Evolutionary conservation across 2,329 filamentous ascomycete genomes (phyloP).

Genomic region (Dactylellina sp.): DNA sequence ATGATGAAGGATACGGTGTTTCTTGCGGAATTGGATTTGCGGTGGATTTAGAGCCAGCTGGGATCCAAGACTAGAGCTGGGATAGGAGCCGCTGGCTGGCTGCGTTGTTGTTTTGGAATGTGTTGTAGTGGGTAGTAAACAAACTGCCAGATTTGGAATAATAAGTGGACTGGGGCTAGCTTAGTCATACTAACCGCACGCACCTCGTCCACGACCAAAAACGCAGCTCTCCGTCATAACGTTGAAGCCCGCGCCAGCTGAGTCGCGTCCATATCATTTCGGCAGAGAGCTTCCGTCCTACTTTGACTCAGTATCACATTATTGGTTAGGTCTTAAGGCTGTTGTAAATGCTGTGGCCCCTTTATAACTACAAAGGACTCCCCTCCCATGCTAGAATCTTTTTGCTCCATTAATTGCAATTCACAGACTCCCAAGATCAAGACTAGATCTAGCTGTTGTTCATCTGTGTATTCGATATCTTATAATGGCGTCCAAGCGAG

Average conservation of each 20-base stretch:
- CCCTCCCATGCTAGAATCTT: no score
- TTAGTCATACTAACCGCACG: conserved; percentile 45
- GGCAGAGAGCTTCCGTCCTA: not conserved
- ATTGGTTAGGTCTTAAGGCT: no score
- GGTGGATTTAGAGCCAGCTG: conserved; percentile 11
- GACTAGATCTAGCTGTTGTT: not conserved
- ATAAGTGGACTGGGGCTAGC: conserved; percentile 3
- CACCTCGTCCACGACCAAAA: conserved; percentile 25
- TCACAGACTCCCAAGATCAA: no score
- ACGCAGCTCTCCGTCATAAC: conserved; percentile 38
- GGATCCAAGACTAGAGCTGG: no score
- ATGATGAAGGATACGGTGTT: not conserved
- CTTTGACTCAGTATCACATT: conserved; percentile 24
- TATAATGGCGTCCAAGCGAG: conserved; percentile 34
- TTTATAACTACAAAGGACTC: not conserved
- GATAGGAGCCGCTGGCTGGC: no score
- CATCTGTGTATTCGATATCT: not conserved
- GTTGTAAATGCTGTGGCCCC: not conserved
- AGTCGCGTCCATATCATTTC: no score
- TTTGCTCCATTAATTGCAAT: no score
- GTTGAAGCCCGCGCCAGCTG: not conserved
- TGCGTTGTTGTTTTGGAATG: conserved; percentile 42
- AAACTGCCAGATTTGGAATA: conserved; percentile 42
- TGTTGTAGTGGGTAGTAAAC: conserved; percentile 46
- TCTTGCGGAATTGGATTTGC: conserved; percentile 5